phyloP scores from a whole-genome alignment of 1,284 basidiomycete genomes.

The Marasmius tenuissimus region DNA sequence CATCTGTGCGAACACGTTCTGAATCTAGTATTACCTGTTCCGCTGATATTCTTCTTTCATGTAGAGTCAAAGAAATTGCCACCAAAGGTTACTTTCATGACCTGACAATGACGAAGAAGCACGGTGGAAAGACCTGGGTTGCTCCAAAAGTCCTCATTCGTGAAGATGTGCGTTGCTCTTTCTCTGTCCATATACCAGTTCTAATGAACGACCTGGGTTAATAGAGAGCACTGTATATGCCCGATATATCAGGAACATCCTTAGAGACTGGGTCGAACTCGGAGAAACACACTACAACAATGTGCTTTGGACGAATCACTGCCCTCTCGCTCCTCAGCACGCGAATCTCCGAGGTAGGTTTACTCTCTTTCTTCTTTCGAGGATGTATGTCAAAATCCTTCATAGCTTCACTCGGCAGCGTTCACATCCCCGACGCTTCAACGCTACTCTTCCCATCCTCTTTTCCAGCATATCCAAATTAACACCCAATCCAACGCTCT shows the following conservation, averaged over 20 bases:
- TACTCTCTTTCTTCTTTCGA: not conserved
- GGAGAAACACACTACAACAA: slow-evolving; percentile 74
- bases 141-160: slow-evolving; percentile 87
- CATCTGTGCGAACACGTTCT: slow-evolving; percentile 61
- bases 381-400: slow-evolving; percentile 8
- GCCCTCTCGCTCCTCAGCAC: slow-evolving; percentile 82
- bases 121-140: slow-evolving; percentile 96
- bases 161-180: slow-evolving; percentile 70
- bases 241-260: slow-evolving; percentile 80
- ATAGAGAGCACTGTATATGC: slow-evolving; percentile 89
- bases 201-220: slow-evolving; percentile 8
- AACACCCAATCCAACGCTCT: slow-evolving; percentile 84
- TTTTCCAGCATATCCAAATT: slow-evolving; percentile 86
- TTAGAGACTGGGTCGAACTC: slow-evolving; percentile 43
- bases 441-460: slow-evolving; percentile 59
- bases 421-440: slow-evolving; percentile 70
- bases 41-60: slow-evolving; percentile 3
- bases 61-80: slow-evolving; percentile 77
- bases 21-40: not conserved
- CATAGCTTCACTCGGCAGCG: slow-evolving; percentile 77
- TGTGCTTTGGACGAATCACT: slow-evolving; percentile 77
- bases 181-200: not conserved
- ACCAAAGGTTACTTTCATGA: slow-evolving; percentile 92
- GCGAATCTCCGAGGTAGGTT: slow-evolving; percentile 79
- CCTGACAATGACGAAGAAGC: slow-evolving; percentile 75